Conservation (phyloP, 495 filamentous ascomycete species). For the Tuber calosporum region DNA sequence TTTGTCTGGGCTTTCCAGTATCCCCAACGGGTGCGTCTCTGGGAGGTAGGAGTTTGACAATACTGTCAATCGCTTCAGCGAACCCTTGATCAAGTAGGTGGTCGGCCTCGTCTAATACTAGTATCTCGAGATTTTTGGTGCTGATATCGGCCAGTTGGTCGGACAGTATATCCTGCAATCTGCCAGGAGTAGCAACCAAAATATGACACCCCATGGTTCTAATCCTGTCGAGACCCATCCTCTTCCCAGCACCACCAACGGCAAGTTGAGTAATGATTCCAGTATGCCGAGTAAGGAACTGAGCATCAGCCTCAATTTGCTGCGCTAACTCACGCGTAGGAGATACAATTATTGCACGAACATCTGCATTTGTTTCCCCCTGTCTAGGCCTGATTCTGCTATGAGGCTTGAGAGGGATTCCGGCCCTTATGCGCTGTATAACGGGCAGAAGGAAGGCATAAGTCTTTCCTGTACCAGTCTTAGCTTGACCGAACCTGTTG, state of each 20-base stretch:
- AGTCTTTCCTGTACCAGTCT: slow-evolving; percentile 83
- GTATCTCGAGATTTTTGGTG: slow-evolving; percentile 63
- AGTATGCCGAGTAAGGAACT: slow-evolving; percentile 58
- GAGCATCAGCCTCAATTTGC: slow-evolving; percentile 82
- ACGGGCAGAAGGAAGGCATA: slow-evolving; percentile 73
- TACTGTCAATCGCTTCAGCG: slow-evolving; percentile 63
- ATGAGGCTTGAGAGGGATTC: slow-evolving; percentile 19
- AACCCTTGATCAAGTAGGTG: slow-evolving; percentile 87
- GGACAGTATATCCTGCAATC: slow-evolving; percentile 73
- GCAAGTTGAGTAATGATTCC: slow-evolving; percentile 72
- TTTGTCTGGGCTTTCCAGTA: slow-evolving; percentile 61
- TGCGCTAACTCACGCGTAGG: slow-evolving; percentile 92
- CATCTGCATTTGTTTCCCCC: slow-evolving; percentile 49
- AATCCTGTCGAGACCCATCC: slow-evolving; percentile 54
- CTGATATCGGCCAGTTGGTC: slow-evolving; percentile 59
- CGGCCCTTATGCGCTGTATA: slow-evolving; percentile 61
- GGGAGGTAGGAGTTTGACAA: slow-evolving; percentile 60
- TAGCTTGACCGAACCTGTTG: slow-evolving; percentile 74
- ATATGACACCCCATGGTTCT: slow-evolving; percentile 74
- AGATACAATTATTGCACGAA: slow-evolving; percentile 83
- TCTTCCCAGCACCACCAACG: slow-evolving; percentile 81
- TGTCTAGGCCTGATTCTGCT: slow-evolving; percentile 45
- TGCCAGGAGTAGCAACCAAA: slow-evolving; percentile 83
- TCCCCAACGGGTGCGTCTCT: slow-evolving; percentile 41
- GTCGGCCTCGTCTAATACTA: slow-evolving; percentile 94